Evolutionary conservation across 331 rosid genomes (phyloP), one percentile per base, ranked within the genome.

Genomic region (Acacia concinna): DNA sequence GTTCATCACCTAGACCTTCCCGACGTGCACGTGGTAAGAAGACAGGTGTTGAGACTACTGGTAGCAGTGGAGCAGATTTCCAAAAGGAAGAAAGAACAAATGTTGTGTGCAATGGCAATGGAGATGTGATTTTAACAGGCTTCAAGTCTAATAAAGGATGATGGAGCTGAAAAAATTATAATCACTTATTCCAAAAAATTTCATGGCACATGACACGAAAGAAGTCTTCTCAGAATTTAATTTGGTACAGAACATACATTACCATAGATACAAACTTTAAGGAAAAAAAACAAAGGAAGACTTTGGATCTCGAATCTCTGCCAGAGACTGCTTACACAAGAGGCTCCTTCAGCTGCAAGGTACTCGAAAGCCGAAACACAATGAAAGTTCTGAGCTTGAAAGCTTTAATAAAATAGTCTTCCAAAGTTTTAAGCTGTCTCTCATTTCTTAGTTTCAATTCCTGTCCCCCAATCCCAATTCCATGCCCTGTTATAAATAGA

Each of bases 21-120:
- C 81, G 81, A 4, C 87, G 88, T 20, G 66, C 82, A 49, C 81
- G 81, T 34, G 85, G 76, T 18, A 93, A 90, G 84, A 90, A 59
- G 35, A 74, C 59, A 81, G 84, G 80, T 3, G 83, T 80, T 3
- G 74, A 69, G 74, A 69, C 57, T 1, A 81, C 88, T 73, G 77
- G 82, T 59, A 77, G 83, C 70, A 79, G 76, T 68, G 81, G 75
- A 62, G 77, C 78, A 46, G 85, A 82, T 81, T 79, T 74, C 72
- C 74, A 63, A 63, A 78, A 64, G 30, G 92, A 85, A 79, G 91
- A 77, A 73, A 83, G 66, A 52, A 62, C 74, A 72, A 78, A 77
- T 69, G 79, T 71, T 60, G 64, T 76, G 67, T 73, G 83, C 64
- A 82, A 77, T 56, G 80, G 76, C 23, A 80, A 4, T 17, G 68